Conservation (phyloP, 805 yeast genomes). For the Candida chilensis region DNA sequence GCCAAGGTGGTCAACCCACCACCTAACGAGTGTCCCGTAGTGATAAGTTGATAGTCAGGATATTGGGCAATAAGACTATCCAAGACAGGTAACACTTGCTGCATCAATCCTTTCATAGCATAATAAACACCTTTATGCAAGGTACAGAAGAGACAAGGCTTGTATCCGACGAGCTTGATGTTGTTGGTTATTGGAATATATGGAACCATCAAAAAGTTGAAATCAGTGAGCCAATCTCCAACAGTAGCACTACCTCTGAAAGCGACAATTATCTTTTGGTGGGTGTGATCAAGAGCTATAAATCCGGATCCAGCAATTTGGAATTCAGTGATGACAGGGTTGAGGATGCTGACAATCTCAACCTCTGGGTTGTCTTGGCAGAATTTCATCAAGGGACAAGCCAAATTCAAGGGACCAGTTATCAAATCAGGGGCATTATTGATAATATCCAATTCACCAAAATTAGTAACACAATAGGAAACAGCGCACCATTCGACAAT, state of each 20-base stretch:
- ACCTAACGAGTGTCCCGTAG: slow-evolving; percentile 72
- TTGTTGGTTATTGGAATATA: slow-evolving; percentile 34
- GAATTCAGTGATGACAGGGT: slow-evolving; percentile 21
- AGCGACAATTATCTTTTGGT: slow-evolving; percentile 33
- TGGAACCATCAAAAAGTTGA: slow-evolving; percentile 32
- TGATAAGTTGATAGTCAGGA: slow-evolving; percentile 39
- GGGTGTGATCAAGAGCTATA: slow-evolving; percentile 37
- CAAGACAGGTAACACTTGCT: slow-evolving; percentile 23
- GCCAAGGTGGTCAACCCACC: slow-evolving; percentile 60
- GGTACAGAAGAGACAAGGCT: slow-evolving; percentile 37
- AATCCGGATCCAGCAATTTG: slow-evolving; percentile 46
- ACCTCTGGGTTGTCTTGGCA: slow-evolving; percentile 16
- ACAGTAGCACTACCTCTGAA: slow-evolving; percentile 59
- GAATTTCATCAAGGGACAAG: slow-evolving; percentile 18
- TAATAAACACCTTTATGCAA: slow-evolving; percentile 60
- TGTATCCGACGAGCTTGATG: slow-evolving; percentile 4
- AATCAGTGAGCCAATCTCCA: slow-evolving; percentile 56
- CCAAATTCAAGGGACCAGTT: slow-evolving; percentile 13
- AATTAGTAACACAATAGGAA: slow-evolving; percentile 19
- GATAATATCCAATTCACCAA: background rate
- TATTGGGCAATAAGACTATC: slow-evolving; percentile 18
- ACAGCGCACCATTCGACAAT: slow-evolving; percentile 20
- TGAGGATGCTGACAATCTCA: slow-evolving; percentile 25
- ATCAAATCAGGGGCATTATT: slow-evolving; percentile 6
- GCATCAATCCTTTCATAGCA: slow-evolving; percentile 31